Evolutionary conservation across 768 basidiomycete genomes (phyloP), one percentile per base, ranked within the genome.

Genomic region (Tulasnella sp.): DNA sequence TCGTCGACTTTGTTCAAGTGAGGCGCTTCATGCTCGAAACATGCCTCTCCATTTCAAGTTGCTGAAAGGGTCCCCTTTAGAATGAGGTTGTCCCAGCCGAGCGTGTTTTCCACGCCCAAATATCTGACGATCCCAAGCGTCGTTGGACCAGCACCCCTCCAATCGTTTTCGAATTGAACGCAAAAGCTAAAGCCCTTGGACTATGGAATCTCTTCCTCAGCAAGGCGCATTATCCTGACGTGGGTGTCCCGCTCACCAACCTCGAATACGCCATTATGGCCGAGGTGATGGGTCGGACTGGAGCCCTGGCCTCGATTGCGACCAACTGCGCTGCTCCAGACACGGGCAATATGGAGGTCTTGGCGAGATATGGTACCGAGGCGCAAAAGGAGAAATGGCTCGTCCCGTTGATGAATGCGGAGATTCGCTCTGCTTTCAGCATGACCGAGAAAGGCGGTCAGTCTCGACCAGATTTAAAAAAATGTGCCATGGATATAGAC

Each of bases 251-350:
- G n/a, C 75, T 98, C 63, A 84, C 84, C 15, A 98, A 97, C 71
- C 76, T 99, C 48, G 96, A 99, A 91, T 98, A 99, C 69, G 91
- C 88, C 41, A 86, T 97, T 27, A 96, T 97, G 84, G 92, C 92
- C n/a, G 94, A 96, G 71, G 72, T 96, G 45, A 79, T 97, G 64
- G 93, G 93, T 3, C 82, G 90, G 58, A 84, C 79, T 21, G 84
- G 86, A 8, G 84, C 84, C 63, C 72, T 92, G 51, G 90, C 85
- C 2, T 83, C 93, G 21, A 85, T 97, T 73, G 82, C 79, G 11
- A 83, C 87, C 58, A 99, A 99, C 68, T 98, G 92, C 72, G 83
- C 92, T 24, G 92, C 93, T 12, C 94, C 94, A 29, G 94, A 98
- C 71, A 98, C 94, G 15, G 94, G 93, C 1, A 97, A 97, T 70